phyloP scores from a whole-genome alignment of 83 land plant species.

The Thuja plicata region DNA sequence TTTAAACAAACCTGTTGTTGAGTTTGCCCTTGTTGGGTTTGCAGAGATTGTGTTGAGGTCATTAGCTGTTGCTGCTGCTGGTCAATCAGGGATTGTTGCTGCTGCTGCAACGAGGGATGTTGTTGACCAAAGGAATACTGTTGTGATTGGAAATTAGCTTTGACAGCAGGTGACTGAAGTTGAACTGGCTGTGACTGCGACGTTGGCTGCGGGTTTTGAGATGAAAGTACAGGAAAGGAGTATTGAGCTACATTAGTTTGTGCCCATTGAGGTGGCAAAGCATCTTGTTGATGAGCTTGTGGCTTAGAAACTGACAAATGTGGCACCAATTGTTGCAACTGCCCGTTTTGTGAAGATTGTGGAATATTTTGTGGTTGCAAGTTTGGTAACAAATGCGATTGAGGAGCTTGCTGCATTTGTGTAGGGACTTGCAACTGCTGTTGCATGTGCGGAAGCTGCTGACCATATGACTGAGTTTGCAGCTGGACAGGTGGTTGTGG shows the following conservation, averaged over 20 bases:
- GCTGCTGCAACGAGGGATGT: constrained; percentile 33
- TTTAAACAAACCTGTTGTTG: constrained; percentile 53
- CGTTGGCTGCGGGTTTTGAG: background rate
- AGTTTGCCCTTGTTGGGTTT: constrained; percentile 28
- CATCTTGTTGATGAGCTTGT: constrained; percentile 26
- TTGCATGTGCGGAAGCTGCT: background rate
- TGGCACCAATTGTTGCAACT: constrained; percentile 15
- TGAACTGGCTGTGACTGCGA: constrained; percentile 8
- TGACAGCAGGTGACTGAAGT: background rate
- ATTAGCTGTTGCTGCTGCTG: constrained; percentile 30
- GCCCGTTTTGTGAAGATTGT: constrained; percentile 22
- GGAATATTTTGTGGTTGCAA: constrained; percentile 28
- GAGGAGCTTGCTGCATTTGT: constrained; percentile 36
- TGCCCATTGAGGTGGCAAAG: constrained; percentile 20
- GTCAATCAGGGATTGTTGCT: constrained; percentile 45
- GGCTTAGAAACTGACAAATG: constrained; percentile 36
- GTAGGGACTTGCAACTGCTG: constrained; percentile 27
- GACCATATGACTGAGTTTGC: background rate
- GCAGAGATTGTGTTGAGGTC: constrained; percentile 28
- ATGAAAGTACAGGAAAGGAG: constrained; percentile 8
- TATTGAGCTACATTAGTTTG: constrained; percentile 14
- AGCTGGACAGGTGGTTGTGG: constrained; percentile 27
- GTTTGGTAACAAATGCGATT: constrained; percentile 22
- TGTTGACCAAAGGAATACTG: constrained; percentile 66
- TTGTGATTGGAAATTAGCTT: background rate